A percentile compares a stretch with the other conserved stretches of the same genome.
These are phyloP conservation scores for Babesia divergens DNA, from an alignment of 169 alveolate genomes.

Conservation along the genomic window DNA sequence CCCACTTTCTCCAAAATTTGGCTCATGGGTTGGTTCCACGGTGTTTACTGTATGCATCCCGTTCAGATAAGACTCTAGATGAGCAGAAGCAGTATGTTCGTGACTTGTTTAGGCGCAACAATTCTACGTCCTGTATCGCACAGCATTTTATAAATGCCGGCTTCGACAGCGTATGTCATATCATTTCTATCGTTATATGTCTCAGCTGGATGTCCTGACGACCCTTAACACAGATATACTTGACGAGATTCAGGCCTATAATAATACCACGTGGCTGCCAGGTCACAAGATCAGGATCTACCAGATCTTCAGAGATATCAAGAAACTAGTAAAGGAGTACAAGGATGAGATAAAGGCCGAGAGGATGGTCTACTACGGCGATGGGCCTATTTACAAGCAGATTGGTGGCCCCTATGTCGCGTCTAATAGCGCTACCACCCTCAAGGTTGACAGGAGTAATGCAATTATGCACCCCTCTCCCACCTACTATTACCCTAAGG, in stretches of 20 bases:
- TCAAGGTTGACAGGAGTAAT: neutral
- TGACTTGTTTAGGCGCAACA: constrained; percentile 81
- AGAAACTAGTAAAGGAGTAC: constrained; percentile 51
- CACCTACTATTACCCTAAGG: constrained; percentile 18
- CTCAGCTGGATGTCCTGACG: constrained; percentile 75
- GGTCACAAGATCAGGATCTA: constrained; percentile 85
- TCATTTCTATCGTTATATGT: too few species aligned
- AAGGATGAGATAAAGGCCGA: constrained; percentile 34
- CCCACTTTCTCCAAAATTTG: constrained; percentile 58
- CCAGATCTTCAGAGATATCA: constrained; percentile 58
- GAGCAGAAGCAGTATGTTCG: constrained; percentile 78
- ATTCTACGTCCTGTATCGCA: constrained; percentile 81
- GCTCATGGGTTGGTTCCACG: constrained; percentile 45
- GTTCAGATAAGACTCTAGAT: constrained; percentile 80
- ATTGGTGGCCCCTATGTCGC: neutral
- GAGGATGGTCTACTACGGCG: neutral
- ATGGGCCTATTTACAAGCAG: neutral
- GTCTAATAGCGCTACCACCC: neutral
- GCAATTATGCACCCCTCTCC: neutral
- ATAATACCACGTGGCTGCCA: constrained; percentile 84
- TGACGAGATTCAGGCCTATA: constrained; percentile 85
- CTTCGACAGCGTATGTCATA: constrained; percentile 77
- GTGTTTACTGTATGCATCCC: neutral
- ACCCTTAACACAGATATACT: constrained; percentile 79
- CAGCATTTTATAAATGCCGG: constrained; percentile 87